Base-by-base conservation (phyloP, 768 basidiomycete genomes). In the Epithele typhae region DNA sequence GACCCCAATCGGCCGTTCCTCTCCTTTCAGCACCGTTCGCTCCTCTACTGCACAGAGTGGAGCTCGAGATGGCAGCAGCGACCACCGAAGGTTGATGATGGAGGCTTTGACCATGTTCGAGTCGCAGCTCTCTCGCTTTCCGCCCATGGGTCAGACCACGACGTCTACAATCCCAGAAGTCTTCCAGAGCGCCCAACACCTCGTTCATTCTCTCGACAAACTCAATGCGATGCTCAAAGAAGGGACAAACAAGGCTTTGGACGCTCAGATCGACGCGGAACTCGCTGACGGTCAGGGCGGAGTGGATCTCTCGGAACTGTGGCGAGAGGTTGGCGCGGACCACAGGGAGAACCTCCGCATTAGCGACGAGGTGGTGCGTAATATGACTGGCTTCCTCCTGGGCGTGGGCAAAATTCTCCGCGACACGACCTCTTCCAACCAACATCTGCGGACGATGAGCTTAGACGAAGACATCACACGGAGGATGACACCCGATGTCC, bases 291-390 rank as follows among this genome's bases (percentile, higher is more conserved):
- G 36, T n/a, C 59, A 54, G 10, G 55, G 51, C 11, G 58, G 59
- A 36, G 60, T 66, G 55, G 67, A 75, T 37, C 53, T 77, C 21
- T 73, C 69, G 10, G 78, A 81, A 44, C 65, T 88, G 23, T 91
- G 87, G 88, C 69, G 75, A 44, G 68, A 72, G 38, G 75, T 90
- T 5, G 84, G 84, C 1, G 74, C 74, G 8, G 88, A 92, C 53
- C 86, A 80, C 55, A 67, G 87, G 30, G 89, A 92, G 43, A 75
- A 78, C 42, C 53, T 87, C 53, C 71, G 83, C 56, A 75, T 80
- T 45, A 84, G 84, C 50, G 90, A 92, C 60, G 89, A 92, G 60
- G 69, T 90, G 37, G 82, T 91, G 3, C 69, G 90, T 45, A 81
- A 79, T 6, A 69, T 87, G 61, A 92, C 89, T 7, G 82, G 79